These are phyloP conservation scores for Coemansia sp. DNA, from an alignment of 192 early-diverging fungal genomes.

Conservation along the genomic window DNA sequence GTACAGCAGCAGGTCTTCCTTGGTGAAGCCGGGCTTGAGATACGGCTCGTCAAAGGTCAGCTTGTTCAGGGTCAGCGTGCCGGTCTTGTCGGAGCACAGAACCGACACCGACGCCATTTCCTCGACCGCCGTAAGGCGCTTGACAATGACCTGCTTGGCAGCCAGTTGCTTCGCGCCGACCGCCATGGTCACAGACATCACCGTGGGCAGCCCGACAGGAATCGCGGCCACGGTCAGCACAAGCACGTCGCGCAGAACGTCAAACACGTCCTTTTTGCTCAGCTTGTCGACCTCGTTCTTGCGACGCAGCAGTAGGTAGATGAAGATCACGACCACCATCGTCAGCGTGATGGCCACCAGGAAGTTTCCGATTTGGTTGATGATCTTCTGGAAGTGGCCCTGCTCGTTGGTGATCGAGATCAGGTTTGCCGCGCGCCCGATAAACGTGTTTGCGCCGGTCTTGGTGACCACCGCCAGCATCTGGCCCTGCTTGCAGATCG, in stretches of 20 bases:
- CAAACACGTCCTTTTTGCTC: constrained; percentile 58
- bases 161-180: constrained; percentile 85
- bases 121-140: constrained; percentile 91
- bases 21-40: constrained; percentile 63
- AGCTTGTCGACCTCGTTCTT: constrained; percentile 52
- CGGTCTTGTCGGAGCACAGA: constrained; percentile 84
- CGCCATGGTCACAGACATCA: constrained; percentile 94
- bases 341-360: constrained; percentile 79
- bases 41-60: constrained; percentile 87
- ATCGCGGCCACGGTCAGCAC: constrained; percentile 92
- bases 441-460: constrained; percentile 92
- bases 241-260: constrained; percentile 70
- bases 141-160: constrained; percentile 88
- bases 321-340: constrained; percentile 76
- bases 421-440: constrained; percentile 90
- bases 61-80: constrained; percentile 88
- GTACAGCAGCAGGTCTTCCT: constrained; percentile 78
- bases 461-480: constrained; percentile 90
- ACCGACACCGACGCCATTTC: constrained; percentile 89
- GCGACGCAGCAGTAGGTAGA: constrained; percentile 65
- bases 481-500: constrained; percentile 93
- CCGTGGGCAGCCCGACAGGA: constrained; percentile 89
- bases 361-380: constrained; percentile 92
- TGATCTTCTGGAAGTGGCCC: constrained; percentile 96
- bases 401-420: constrained; percentile 90